Conservation (phyloP, 2,329 filamentous ascomycete genomes). For the Didymella pinodella region DNA sequence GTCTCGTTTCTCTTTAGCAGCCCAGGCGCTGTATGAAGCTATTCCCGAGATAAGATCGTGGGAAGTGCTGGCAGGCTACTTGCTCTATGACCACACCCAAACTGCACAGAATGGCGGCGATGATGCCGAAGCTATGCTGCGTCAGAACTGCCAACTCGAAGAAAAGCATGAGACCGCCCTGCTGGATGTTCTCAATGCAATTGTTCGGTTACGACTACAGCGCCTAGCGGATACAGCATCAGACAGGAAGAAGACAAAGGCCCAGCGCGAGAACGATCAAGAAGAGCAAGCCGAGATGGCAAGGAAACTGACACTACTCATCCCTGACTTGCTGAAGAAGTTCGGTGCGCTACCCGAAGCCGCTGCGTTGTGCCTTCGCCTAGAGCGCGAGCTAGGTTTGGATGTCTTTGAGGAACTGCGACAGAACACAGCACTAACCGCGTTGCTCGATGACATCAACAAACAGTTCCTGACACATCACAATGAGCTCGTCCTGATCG, state of each 20-base stretch:
- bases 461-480: conserved; percentile 94
- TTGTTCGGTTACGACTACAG: conserved; percentile 76
- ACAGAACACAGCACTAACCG: conserved; percentile 82
- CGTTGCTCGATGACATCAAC: conserved; percentile 87
- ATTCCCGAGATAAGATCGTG: conserved; percentile 83
- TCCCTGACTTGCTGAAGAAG: conserved; percentile 88
- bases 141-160: conserved; percentile 74
- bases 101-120: conserved; percentile 62
- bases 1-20: conserved; percentile 84
- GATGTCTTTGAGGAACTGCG: conserved; percentile 88
- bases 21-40: conserved; percentile 83
- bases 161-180: conserved; percentile 83
- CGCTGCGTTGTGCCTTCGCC: conserved; percentile 81
- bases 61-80: conserved; percentile 87
- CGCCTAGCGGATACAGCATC: conserved; percentile 69
- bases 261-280: conserved; percentile 65
- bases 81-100: conserved; percentile 86
- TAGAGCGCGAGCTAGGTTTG: conserved; percentile 86
- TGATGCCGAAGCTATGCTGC: conserved; percentile 70
- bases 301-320: conserved; percentile 76
- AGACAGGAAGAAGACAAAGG: conserved; percentile 65
- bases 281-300: conserved; percentile 82
- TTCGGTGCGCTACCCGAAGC: conserved; percentile 90
- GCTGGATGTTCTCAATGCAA: conserved; percentile 83
- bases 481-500: conserved; percentile 81